Conservation (phyloP, 2,329 filamentous ascomycete genomes). For the Tolypocladium tundrense region DNA sequence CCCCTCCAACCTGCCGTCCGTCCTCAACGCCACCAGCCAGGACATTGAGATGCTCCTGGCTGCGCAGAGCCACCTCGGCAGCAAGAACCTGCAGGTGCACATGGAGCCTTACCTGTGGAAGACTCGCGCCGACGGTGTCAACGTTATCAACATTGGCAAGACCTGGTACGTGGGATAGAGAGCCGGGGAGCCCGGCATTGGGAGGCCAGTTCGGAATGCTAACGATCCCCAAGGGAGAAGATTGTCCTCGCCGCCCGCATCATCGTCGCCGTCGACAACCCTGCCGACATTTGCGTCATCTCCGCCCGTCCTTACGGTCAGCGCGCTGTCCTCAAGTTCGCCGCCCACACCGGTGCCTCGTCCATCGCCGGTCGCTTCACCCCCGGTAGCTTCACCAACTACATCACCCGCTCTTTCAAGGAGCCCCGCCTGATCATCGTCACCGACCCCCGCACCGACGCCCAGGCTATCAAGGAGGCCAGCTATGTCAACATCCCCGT, state of each 20-base stretch:
- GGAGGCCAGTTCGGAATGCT: slow-evolving; percentile 1
- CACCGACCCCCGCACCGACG: slow-evolving; percentile 98
- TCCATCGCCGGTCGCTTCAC: slow-evolving; percentile 99
- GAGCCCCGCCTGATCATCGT: slow-evolving; percentile 99
- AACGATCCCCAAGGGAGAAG: slow-evolving; percentile 69
- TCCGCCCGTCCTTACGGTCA: slow-evolving; percentile 99
- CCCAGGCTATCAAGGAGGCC: slow-evolving; percentile 99
- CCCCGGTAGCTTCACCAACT: slow-evolving; percentile 99
- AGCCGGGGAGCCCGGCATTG: neutral
- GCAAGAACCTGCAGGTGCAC: slow-evolving; percentile 99
- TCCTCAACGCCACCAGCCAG: slow-evolving; percentile 94
- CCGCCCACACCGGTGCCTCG: slow-evolving; percentile 92
- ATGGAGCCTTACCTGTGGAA: slow-evolving; percentile 99
- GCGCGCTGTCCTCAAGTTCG: slow-evolving; percentile 99
- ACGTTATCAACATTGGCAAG: slow-evolving; percentile 99
- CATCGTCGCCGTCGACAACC: slow-evolving; percentile 99
- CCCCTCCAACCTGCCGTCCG: slow-evolving; percentile 82
- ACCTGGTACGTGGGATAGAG: slow-evolving; percentile 64
- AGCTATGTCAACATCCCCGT: slow-evolving; percentile 99
- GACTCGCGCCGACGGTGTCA: slow-evolving; percentile 96
- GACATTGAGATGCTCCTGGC: slow-evolving; percentile 99
- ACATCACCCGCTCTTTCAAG: slow-evolving; percentile 99
- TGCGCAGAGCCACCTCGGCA: slow-evolving; percentile 91
- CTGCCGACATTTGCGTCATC: slow-evolving; percentile 97
- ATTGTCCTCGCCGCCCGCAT: slow-evolving; percentile 97